phyloP scores from a whole-genome alignment of 2,329 filamentous ascomycete genomes.

The Penicillium expansum region DNA sequence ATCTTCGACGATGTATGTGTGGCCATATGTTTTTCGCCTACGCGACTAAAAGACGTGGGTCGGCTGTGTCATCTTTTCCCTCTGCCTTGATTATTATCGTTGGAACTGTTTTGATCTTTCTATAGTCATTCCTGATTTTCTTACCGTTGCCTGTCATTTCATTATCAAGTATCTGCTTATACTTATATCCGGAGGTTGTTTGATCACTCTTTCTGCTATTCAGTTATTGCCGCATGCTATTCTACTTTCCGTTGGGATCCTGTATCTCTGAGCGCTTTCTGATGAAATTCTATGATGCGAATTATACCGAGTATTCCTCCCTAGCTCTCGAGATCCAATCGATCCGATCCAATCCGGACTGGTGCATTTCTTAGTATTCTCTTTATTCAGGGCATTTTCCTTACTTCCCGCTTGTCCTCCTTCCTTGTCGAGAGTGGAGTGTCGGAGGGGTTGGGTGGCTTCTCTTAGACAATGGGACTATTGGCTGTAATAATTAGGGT shows the following conservation, averaged over 20 bases:
- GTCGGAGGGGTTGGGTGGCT: not conserved
- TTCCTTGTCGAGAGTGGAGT: not conserved
- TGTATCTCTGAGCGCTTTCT: slow-evolving; percentile 12
- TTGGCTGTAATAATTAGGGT: not conserved
- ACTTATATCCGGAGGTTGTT: slow-evolving; percentile 38
- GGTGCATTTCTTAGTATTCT: not conserved
- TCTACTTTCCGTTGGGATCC: not conserved
- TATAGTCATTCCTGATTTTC: slow-evolving; percentile 5
- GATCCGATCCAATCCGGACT: not conserved
- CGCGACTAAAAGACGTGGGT: slow-evolving; percentile 20
- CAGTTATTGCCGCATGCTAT: slow-evolving; percentile 7
- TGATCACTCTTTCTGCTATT: slow-evolving; percentile 33
- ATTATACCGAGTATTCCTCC: not conserved
- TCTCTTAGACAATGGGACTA: not conserved
- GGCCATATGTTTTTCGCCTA: slow-evolving; percentile 11
- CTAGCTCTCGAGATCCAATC: not conserved
- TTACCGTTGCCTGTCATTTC: slow-evolving; percentile 14
- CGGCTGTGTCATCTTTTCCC: slow-evolving; percentile 23
- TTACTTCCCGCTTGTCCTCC: not conserved
- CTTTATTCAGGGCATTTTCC: not conserved
- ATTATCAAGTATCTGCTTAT: slow-evolving; percentile 19
- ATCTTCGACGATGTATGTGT: slow-evolving; percentile 2
- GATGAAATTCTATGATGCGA: slow-evolving; percentile 2
- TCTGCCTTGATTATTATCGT: not conserved
- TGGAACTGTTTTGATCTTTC: not conserved